A percentile compares a stretch with the other conserved stretches of the same genome.
Evolutionary conservation across 805 yeast species (phyloP).

Genomic region (Saccharomycopsis sp.): DNA sequence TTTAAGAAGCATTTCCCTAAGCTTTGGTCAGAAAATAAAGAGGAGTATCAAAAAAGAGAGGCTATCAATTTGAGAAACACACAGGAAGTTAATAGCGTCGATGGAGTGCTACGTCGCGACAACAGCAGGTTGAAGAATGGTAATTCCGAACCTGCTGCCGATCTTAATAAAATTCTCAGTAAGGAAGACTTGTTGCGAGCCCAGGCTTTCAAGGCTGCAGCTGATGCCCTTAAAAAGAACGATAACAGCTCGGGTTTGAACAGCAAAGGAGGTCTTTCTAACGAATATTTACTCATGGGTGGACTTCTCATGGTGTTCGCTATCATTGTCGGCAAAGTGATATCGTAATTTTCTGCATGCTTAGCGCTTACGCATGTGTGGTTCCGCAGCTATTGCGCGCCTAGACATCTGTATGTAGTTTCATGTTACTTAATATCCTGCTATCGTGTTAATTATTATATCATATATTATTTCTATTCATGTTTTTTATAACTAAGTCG

Average conservation of each 20-base stretch:
- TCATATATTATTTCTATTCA: too few relatives aligned
- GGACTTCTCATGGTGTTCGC: background rate
- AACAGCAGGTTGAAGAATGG: background rate
- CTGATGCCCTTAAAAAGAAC: background rate
- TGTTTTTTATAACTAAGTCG: background rate
- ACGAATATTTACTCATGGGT: background rate
- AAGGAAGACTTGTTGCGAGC: background rate
- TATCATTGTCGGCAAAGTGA: background rate
- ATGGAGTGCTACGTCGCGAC: background rate
- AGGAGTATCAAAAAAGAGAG: slow-evolving; percentile 3
- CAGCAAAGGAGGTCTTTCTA: background rate
- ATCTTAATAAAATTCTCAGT: background rate
- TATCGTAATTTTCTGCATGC: background rate
- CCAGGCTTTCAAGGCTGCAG: background rate
- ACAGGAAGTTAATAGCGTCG: background rate
- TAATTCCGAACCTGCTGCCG: background rate
- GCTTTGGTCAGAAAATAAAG: slow-evolving; percentile 34
- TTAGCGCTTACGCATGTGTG: too few relatives aligned
- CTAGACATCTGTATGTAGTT: too few relatives aligned
- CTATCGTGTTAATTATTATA: too few relatives aligned
- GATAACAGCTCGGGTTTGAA: background rate
- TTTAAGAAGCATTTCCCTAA: slow-evolving; percentile 69
- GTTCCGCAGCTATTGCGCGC: too few relatives aligned
- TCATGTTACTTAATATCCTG: too few relatives aligned
- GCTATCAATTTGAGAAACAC: background rate